Conservation (phyloP, 1,139 yeast species). For the Candida tropicalis region DNA sequence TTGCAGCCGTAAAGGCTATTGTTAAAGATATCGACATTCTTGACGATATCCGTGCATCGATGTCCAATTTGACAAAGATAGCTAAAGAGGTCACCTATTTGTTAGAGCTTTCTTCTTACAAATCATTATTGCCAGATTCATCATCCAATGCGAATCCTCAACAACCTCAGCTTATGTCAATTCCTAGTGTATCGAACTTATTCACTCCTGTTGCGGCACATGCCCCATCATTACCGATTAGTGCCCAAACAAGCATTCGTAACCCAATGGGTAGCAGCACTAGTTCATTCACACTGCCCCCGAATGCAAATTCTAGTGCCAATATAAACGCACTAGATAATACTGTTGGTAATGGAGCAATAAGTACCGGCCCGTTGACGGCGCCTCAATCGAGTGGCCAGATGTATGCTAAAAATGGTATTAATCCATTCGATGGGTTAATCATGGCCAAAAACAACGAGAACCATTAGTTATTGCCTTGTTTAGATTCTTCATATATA, state of each 20-base stretch:
- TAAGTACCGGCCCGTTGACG: slow-evolving; percentile 24
- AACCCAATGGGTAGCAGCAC: slow-evolving; percentile 27
- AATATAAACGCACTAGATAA: slow-evolving; percentile 22
- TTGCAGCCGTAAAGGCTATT: slow-evolving; percentile 82
- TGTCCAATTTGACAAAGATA: slow-evolving; percentile 81
- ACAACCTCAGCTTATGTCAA: slow-evolving; percentile 10
- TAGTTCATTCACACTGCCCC: slow-evolving; percentile 6
- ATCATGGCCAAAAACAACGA: slow-evolving; percentile 28
- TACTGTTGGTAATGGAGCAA: background rate
- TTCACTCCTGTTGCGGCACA: slow-evolving; percentile 38
- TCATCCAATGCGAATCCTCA: slow-evolving; percentile 11
- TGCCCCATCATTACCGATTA: slow-evolving; percentile 23
- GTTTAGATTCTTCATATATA: background rate
- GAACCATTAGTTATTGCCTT: background rate
- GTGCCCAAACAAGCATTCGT: slow-evolving; percentile 24
- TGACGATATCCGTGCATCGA: slow-evolving; percentile 76
- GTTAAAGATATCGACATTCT: slow-evolving; percentile 78
- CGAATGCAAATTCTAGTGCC: slow-evolving; percentile 19
- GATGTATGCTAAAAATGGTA: slow-evolving; percentile 36
- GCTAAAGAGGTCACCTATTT: slow-evolving; percentile 89
- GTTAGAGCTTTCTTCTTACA: slow-evolving; percentile 58
- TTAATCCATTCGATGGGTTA: slow-evolving; percentile 47
- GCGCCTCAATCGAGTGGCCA: slow-evolving; percentile 44
- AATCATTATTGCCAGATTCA: slow-evolving; percentile 32
- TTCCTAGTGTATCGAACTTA: slow-evolving; percentile 28